A percentile compares a stretch with the other conserved stretches of the same genome.
Evolutionary conservation across 305 asterid species (phyloP).

Genomic region (Lippia alba): DNA sequence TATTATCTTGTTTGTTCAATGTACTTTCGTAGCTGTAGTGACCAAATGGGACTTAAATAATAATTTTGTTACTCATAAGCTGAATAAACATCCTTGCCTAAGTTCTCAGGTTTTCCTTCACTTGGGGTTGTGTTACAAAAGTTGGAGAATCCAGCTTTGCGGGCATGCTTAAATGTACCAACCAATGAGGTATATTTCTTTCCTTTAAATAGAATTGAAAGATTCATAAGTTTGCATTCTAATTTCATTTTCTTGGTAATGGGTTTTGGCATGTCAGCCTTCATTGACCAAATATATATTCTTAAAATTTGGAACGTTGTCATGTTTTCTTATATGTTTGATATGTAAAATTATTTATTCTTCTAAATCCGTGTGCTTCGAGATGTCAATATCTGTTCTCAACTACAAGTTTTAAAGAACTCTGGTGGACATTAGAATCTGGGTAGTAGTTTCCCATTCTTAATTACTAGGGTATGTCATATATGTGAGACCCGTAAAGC

Average conservation of each 20-base stretch:
- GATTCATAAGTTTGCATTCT: constrained; percentile 9
- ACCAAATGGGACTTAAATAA: constrained; percentile 24
- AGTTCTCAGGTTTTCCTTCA: constrained; percentile 88
- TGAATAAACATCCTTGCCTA: constrained; percentile 18
- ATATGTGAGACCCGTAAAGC: constrained; percentile 1
- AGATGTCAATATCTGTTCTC: neutral
- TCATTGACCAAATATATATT: neutral
- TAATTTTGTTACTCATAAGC: constrained; percentile 14
- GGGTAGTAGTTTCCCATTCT: constrained; percentile 18
- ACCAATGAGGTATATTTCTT: constrained; percentile 72
- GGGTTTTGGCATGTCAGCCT: constrained; percentile 9
- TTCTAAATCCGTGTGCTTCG: neutral
- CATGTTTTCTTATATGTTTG: constrained; percentile 6
- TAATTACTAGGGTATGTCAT: constrained; percentile 2
- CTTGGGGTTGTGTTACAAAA: constrained; percentile 93
- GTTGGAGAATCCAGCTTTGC: constrained; percentile 97
- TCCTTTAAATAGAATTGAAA: constrained; percentile 22
- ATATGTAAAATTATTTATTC: constrained; percentile 9
- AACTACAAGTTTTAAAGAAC: constrained; percentile 8
- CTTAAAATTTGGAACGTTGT: constrained; percentile 4
- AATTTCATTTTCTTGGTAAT: constrained; percentile 1
- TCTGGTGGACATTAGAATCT: neutral
- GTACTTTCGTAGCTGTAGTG: constrained; percentile 11
- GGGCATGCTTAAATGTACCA: constrained; percentile 87
- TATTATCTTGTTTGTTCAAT: constrained; percentile 18